These are phyloP conservation scores for Scedosporium apiospermum DNA, from an alignment of 2,329 filamentous ascomycete species.

Conservation along the genomic window DNA sequence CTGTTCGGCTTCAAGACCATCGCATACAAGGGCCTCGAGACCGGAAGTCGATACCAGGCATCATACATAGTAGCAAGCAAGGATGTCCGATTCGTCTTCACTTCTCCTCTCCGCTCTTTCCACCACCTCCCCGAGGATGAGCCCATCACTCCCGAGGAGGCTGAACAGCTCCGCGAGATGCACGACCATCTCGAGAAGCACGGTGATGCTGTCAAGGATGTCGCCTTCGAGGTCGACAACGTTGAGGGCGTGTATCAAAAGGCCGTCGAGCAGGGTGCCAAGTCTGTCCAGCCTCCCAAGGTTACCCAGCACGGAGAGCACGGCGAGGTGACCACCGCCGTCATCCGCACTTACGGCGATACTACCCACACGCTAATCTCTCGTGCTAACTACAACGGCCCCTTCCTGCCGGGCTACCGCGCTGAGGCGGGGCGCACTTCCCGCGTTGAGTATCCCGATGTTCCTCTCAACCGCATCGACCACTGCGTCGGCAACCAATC, in stretches of 20 bases:
- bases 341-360: conserved; percentile 87
- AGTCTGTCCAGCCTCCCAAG: conserved; percentile 52
- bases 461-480: conserved; percentile 70
- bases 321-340: conserved; percentile 63
- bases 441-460: conserved; percentile 43
- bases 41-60: conserved; percentile 68
- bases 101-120: conserved; percentile 63
- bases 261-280: conserved; percentile 57
- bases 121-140: conserved; percentile 47
- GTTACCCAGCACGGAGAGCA: conserved; percentile 44
- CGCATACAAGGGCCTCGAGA: conserved; percentile 83
- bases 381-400: conserved; percentile 57
- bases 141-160: conserved; percentile 53
- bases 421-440: conserved; percentile 32
- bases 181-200: conserved; percentile 77
- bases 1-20: conserved; percentile 78
- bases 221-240: conserved; percentile 89
- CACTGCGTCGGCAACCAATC: conserved; percentile 97
- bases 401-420: conserved; percentile 78
- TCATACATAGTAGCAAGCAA: conserved; percentile 78
- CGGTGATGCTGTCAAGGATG: conserved; percentile 90
- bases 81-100: conserved; percentile 72
- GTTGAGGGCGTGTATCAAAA: conserved; percentile 69
- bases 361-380: conserved; percentile 89
- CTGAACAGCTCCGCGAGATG: conserved; percentile 59